phyloP scores from a whole-genome alignment of 768 basidiomycete species.

The Amylocystis lapponica region DNA sequence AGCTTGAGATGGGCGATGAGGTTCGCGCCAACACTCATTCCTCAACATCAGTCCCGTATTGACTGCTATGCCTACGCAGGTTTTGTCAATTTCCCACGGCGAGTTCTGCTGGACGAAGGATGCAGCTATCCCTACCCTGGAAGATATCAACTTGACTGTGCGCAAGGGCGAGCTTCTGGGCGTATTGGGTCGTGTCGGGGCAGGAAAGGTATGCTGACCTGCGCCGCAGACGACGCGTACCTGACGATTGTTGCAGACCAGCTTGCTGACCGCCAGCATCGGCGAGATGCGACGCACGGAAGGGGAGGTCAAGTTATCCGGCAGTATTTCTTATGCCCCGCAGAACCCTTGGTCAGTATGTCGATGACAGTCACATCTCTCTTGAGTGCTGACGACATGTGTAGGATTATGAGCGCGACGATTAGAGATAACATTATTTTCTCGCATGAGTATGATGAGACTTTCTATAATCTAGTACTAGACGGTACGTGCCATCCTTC shows the following conservation, averaged over 20 bases:
- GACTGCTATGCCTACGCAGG: constrained; percentile 25
- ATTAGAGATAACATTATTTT: constrained; percentile 91
- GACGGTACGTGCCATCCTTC: constrained; percentile 62
- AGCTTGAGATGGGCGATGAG: constrained; percentile 54
- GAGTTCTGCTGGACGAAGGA: constrained; percentile 78
- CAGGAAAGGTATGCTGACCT: constrained; percentile 65
- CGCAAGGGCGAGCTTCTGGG: constrained; percentile 83
- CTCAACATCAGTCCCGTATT: too few species aligned
- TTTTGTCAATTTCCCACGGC: constrained; percentile 65
- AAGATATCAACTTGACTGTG: constrained; percentile 69
- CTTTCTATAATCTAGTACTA: constrained; percentile 75
- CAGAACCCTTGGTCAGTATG: constrained; percentile 74
- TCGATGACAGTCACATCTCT: neutral
- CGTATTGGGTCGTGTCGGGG: constrained; percentile 84
- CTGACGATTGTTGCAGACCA: constrained; percentile 41
- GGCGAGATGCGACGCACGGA: constrained; percentile 81
- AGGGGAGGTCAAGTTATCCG: constrained; percentile 65
- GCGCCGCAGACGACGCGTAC: neutral
- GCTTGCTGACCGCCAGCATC: constrained; percentile 71
- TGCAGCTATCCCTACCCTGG: constrained; percentile 55
- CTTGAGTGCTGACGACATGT: constrained; percentile 1
- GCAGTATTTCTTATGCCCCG: constrained; percentile 75
- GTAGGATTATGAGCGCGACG: constrained; percentile 78
- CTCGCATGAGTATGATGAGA: constrained; percentile 81
- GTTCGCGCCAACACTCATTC: constrained; percentile 36